Evolutionary conservation across 495 filamentous ascomycete species (phyloP).

Genomic region (Aspergillus baeticus): DNA sequence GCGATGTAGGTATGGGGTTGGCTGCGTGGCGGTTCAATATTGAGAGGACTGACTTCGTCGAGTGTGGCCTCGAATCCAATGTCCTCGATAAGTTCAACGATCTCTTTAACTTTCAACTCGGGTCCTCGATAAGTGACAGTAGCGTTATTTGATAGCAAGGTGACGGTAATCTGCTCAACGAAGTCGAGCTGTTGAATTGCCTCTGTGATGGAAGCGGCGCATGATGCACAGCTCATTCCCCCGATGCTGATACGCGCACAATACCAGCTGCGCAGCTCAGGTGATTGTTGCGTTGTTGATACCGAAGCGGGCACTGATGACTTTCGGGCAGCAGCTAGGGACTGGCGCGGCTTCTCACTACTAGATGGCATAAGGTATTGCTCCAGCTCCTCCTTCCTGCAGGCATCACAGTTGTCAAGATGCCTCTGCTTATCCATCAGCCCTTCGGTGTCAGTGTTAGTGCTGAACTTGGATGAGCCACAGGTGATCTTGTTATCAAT

Average conservation of each 20-base stretch:
- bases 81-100: conserved; percentile 52
- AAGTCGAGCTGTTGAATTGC: conserved; percentile 49
- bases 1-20: conserved; percentile 39
- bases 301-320: neutral
- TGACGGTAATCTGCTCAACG: conserved; percentile 54
- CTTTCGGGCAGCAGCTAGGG: neutral
- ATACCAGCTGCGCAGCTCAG: conserved; percentile 25
- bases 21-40: conserved; percentile 19
- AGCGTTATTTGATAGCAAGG: conserved; percentile 59
- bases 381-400: conserved; percentile 36
- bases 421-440: conserved; percentile 31
- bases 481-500: conserved; percentile 32
- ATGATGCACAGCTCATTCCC: conserved; percentile 69
- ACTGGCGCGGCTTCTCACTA: neutral
- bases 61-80: conserved; percentile 55
- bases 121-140: conserved; percentile 45
- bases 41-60: conserved; percentile 38
- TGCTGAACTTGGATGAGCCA: conserved; percentile 22
- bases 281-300: neutral
- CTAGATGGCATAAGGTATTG: neutral
- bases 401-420: conserved; percentile 50
- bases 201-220: conserved; percentile 53
- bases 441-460: conserved; percentile 18
- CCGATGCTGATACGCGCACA: conserved; percentile 50
- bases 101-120: conserved; percentile 36